phyloP scores from a whole-genome alignment of 768 basidiomycete species.

The Podaxis carcinomalis region DNA sequence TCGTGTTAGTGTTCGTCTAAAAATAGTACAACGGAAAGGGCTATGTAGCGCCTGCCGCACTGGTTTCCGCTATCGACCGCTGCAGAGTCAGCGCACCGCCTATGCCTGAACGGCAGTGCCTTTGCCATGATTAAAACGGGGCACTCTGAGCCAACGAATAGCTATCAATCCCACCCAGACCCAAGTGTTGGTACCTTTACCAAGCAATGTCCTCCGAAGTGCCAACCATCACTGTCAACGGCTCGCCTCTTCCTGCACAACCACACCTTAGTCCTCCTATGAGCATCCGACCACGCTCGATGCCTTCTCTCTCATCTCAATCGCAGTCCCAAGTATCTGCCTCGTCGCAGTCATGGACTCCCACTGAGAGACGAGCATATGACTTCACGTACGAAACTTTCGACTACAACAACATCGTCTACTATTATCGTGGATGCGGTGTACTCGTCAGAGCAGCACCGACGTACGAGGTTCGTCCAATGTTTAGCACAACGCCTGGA shows the following conservation, averaged over 20 bases:
- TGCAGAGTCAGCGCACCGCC: too few relatives aligned
- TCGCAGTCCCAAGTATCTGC: neutral
- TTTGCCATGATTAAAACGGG: too few relatives aligned
- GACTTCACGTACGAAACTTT: conserved; percentile 35
- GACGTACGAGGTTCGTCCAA: conserved; percentile 35
- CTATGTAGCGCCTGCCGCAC: too few relatives aligned
- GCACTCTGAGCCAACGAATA: too few relatives aligned
- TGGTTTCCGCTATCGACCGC: too few relatives aligned
- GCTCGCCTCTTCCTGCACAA: neutral
- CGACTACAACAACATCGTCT: conserved; percentile 40
- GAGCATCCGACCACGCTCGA: neutral
- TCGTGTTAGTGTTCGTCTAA: too few relatives aligned
- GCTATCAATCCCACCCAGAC: too few relatives aligned
- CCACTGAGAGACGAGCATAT: neutral
- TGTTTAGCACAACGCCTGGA: neutral
- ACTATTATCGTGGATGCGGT: conserved; percentile 15
- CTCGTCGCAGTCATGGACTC: neutral
- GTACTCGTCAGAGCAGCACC: conserved; percentile 34
- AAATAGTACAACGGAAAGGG: too few relatives aligned
- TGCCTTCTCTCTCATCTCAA: neutral
- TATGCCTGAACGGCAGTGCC: too few relatives aligned
- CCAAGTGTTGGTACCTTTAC: neutral
- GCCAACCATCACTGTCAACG: neutral
- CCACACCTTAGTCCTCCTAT: neutral
- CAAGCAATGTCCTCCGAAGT: neutral